Evolutionary conservation across 805 yeast species (phyloP), one percentile per base, ranked within the genome.

Genomic region (Starmerella asiatica): DNA sequence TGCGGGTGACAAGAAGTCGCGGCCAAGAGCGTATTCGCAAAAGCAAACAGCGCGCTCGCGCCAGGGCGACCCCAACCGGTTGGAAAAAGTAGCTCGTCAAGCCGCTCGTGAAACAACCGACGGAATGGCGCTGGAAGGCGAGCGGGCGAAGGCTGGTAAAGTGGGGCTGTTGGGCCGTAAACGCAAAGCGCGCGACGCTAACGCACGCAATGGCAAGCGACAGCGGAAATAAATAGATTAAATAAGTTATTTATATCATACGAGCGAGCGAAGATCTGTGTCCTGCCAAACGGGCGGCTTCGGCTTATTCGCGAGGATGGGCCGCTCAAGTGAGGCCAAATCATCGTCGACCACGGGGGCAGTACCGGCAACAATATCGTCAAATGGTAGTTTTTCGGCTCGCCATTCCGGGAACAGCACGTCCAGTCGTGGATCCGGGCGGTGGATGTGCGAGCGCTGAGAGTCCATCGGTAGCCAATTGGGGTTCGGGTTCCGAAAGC

Each of bases 391-490:
- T 33, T 51, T 51, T 39, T 48, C 51, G 29, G 48, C 32, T 34
- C 49, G 47, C 62, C 62, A 60, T 20, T 56, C 52, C 14, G 53
- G 52, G 31, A 52, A 53, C 16, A 47, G 41, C 3, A 48, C 43
- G 18, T 51, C 61, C n/a, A 51, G 37, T 15, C 56, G 47, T 8
- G 56, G 47, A 4, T 47, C 39, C 3, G 39, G 42, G 35, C 54
- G 48, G 36, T 59, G 63, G 19, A 55, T 42, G n/a, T 54, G 55
- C 19, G 54, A 39, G 21, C 59, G 44, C 26, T 56, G 56, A 3
- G 61, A 56, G 47, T 59, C 64, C 56, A 52, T 52, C n/a, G n/a
- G n/a, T n/a, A n/a, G n/a, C n/a, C n/a, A n/a, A n/a, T n/a, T n/a
- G n/a, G n/a, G n/a, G n/a, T n/a, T n/a, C n/a, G n/a, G n/a, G n/a